Base-by-base conservation (phyloP, 2,329 filamentous ascomycete species). In the Sarocladiaceae sp. region DNA sequence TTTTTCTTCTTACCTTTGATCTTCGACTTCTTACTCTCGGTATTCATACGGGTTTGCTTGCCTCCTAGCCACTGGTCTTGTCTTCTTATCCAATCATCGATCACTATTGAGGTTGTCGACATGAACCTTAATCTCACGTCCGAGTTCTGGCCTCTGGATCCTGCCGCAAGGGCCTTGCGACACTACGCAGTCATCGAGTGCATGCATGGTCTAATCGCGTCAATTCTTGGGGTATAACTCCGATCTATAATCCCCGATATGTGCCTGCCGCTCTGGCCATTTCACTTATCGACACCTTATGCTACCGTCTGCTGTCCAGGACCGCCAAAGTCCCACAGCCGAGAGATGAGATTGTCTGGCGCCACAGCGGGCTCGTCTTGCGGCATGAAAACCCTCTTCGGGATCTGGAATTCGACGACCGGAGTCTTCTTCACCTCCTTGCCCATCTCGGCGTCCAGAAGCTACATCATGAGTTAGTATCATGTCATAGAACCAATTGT, bases 361-460 rank as follows among this genome's bases (percentile, higher is more conserved):
- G 72, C 64, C 37, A 66, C 73, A 4, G 74, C 71, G 11, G 66
- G 68, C 10, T 66, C 63, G 26, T 82, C 78, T 12, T 81, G 73
- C 1, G 77, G 72, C 48, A 78, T 60, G 50, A 96, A 87, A 36
- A 96, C 87, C 59, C 78, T 83, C 73, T 94, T 94, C 7, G 93
- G 92, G 57, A 99, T 97, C 68, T 94, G 89, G 68, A 88, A 97
- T 68, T 97, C 94, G 49, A 97, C 84, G 12, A 94, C 90, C 0
- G 93, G 92, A 5, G 83, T 75, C 67, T 93, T 96, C 72, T 87
- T 95, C 57, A 96, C 75, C 39, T 89, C 83, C 70, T 93, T 95
- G 54, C 79, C 77, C 57, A 96, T 75, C 67, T 99, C 94, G 3
- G 86, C 86, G 55, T 94, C 89, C 39, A 97, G 71, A 65, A 99